Percentiles rank a stretch among this genome's conserved stretches.
Conservation (phyloP, 352 stramenopile genomes). For the Phytophthora multivora region DNA sequence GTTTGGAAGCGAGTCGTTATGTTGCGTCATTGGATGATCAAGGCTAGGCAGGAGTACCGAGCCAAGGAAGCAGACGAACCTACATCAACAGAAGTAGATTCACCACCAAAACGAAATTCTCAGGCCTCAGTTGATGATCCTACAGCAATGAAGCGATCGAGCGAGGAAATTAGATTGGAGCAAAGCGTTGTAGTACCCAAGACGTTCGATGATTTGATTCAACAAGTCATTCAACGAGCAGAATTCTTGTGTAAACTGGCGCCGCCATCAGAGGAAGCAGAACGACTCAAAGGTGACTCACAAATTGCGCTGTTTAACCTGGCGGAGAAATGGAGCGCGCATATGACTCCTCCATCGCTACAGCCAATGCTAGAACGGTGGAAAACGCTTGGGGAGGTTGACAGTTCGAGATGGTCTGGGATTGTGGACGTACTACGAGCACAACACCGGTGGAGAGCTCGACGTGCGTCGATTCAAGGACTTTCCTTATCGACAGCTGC, state of each 20-base stretch:
- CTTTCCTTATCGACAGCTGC: background rate
- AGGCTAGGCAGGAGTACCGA: conserved; percentile 78
- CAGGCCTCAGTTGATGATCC: background rate
- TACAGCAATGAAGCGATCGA: conserved; percentile 3
- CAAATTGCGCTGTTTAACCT: conserved; percentile 81
- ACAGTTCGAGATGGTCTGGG: conserved; percentile 87
- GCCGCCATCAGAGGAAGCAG: conserved; percentile 71
- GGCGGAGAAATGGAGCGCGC: conserved; percentile 85
- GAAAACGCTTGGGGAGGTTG: conserved; percentile 73
- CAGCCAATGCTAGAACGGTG: conserved; percentile 89
- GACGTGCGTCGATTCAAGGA: conserved; percentile 54
- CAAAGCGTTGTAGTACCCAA: conserved; percentile 64
- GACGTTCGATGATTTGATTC: conserved; percentile 70
- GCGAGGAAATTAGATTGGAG: conserved; percentile 51
- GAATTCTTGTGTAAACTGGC: conserved; percentile 80
- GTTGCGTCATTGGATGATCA: conserved; percentile 87
- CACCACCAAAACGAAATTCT: background rate
- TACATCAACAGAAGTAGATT: conserved; percentile 2
- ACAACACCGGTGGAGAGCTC: conserved; percentile 63
- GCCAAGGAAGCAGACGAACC: conserved; percentile 58
- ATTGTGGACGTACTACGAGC: conserved; percentile 84
- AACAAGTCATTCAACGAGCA: conserved; percentile 70
- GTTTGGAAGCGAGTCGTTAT: conserved; percentile 85
- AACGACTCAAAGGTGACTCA: conserved; percentile 66
- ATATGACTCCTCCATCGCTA: conserved; percentile 81